Evolutionary conservation across 805 yeast species (phyloP), one percentile per base, ranked within the genome.

Genomic region (Zygoascus ofunaensis): DNA sequence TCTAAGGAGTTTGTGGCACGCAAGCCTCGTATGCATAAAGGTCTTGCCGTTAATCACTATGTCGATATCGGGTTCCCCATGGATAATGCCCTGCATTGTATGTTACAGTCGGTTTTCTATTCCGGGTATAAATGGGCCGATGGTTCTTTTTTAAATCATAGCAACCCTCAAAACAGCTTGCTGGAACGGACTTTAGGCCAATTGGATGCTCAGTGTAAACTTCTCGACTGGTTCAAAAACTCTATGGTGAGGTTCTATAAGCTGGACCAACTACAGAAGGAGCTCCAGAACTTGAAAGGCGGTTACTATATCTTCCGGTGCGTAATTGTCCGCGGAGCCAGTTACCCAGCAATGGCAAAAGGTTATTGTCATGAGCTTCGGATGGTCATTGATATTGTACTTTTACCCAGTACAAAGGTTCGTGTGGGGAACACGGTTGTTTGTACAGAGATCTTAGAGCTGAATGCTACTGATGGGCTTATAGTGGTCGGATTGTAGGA

Each of bases 341-440:
- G 49, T 4, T 49, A 49, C 8, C 61, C 58, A 1, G 56, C 51
- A 2, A 37, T 71, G 1, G 65, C 65, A n/a, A 59, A 59, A 34
- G 80, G 69, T 0, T 74, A 64, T 53, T 76, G 82, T 49, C 50
- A 58, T 42, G 76, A 74, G 24, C 56, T 72, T 26, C 72, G 67
- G 19, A 52, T 72, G 10, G 74, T 69, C 43, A 73, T 76, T 18
- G 73, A 72, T n/a, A 56, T 75, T 10, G 52, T 43, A n/a, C 50
- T 46, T 44, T 51, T 51, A 36, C 57, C 50, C 2, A 42, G 48
- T 5, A 51, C 57, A 12, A 55, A 55, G 15, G 57, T 60, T 3
- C 48, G 57, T 14, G 55, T 68, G 17, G 82, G 82, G 3, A 73
- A 72, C 45, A 59, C 63, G 18, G 53, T 75, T 3, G 56, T 66